Evolutionary conservation across 1,284 basidiomycete species (phyloP), one percentile per base, ranked within the genome.

Genomic region (Trametes hirsuta): DNA sequence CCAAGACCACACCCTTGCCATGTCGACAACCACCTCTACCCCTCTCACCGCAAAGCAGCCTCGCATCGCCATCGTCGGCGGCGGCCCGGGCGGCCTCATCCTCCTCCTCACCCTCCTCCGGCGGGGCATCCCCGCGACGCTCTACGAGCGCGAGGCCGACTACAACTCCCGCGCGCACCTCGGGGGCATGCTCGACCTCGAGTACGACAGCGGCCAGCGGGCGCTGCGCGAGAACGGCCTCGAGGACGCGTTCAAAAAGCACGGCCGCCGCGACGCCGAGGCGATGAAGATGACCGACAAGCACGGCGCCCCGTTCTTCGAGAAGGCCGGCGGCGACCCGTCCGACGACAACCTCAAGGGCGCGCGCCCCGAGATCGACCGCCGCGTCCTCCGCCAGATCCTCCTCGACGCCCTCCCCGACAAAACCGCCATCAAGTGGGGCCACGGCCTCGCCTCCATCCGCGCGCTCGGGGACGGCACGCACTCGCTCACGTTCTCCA

Each of bases 181-280:
- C 25, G 56, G 56, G 11, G 56, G 56, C 24, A 58, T 50, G 35
- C 56, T 58, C 56, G 56, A 58, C 47, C 56, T 58, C 36, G 37
- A 47, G 15, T 58, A 45, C 42, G 25, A 46, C n/a, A 15, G n/a
- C 5, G 56, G 56, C 45, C 56, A 58, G 12, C 56, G 56, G 44
- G 56, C 56, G 2, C 45, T 52, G 9, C 50, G 50, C 24, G 56
- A 58, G 49, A 58, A 58, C 47, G 47, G 47, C 18, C 35, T 49
- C 35, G 47, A 49, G 36, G 47, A 49, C 35, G 35, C 11, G 35
- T 49, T 49, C 47, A 34, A 21, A 36, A 37, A 39, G 35, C 9
- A 39, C 35, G 36, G 35, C 9, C 47, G 36, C 18, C 47, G 35
- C 47, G 47, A 49, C 34, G 47, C 47, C n/a, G 47, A 49, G 18